Conservation (phyloP, 805 yeast genomes). For the Kuraishia hungarica region DNA sequence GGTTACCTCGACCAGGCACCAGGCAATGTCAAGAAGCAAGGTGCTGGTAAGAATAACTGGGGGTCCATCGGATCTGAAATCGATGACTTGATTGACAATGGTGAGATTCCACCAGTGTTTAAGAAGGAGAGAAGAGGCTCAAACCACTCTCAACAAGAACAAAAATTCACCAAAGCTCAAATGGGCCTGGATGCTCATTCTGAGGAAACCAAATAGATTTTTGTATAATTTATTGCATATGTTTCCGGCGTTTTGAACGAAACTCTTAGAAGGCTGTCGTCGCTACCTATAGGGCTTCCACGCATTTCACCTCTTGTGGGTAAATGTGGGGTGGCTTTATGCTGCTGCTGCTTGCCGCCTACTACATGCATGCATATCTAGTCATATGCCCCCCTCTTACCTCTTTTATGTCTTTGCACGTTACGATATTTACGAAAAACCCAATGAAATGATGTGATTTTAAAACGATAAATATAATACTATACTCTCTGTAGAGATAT, state of each 20-base stretch:
- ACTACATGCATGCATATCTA: background rate
- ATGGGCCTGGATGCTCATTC: conserved; percentile 4
- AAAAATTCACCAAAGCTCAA: conserved; percentile 23
- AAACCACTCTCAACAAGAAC: conserved; percentile 34
- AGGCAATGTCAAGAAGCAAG: conserved; percentile 69
- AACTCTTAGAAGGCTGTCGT: background rate
- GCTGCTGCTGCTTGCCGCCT: background rate
- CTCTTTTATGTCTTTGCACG: background rate
- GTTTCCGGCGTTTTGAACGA: background rate
- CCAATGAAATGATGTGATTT: background rate
- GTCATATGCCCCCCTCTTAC: background rate
- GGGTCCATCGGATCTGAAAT: conserved; percentile 77
- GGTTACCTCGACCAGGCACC: conserved; percentile 68
- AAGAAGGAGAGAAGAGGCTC: conserved; percentile 43
- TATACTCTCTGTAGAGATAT: no score
- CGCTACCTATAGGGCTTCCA: background rate
- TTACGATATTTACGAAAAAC: background rate
- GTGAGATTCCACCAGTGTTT: conserved; percentile 41
- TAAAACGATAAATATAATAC: no score
- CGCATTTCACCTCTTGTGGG: background rate
- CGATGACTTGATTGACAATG: conserved; percentile 50
- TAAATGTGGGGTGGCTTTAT: background rate
- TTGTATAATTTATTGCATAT: background rate
- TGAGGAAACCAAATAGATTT: background rate
- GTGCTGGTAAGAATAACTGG: conserved; percentile 87